Percentiles rank a stretch among this genome's conserved stretches.
These are phyloP conservation scores for Rusavskia elegans DNA, from an alignment of 495 filamentous ascomycete species.

Conservation along the genomic window DNA sequence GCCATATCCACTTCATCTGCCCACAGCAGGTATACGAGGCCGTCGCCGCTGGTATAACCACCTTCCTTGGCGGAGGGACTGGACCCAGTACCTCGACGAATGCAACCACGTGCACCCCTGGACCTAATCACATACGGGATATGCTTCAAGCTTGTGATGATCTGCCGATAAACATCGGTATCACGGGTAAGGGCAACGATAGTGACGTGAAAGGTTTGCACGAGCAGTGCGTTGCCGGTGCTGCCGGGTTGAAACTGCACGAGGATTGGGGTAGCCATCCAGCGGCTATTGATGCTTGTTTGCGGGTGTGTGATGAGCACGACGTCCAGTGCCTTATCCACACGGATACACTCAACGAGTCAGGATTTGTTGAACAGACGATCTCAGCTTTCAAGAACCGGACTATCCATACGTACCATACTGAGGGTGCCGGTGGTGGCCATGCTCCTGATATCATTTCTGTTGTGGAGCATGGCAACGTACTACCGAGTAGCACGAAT, in stretches of 20 bases:
- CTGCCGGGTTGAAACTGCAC: slow-evolving; percentile 84
- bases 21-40: slow-evolving; percentile 86
- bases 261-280: slow-evolving; percentile 97
- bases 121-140: slow-evolving; percentile 65
- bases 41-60: slow-evolving; percentile 76
- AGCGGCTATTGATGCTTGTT: slow-evolving; percentile 80
- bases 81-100: slow-evolving; percentile 93
- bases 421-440: slow-evolving; percentile 89
- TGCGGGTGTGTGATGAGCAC: slow-evolving; percentile 73
- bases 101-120: slow-evolving; percentile 91
- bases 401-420: slow-evolving; percentile 96
- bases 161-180: slow-evolving; percentile 82
- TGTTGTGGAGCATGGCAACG: slow-evolving; percentile 84
- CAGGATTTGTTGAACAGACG: slow-evolving; percentile 90
- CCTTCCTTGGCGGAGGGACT: slow-evolving; percentile 82
- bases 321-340: slow-evolving; percentile 95
- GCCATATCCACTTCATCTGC: slow-evolving; percentile 94
- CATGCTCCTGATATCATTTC: slow-evolving; percentile 96
- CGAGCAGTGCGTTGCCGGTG: slow-evolving; percentile 74
- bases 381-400: slow-evolving; percentile 75
- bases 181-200: slow-evolving; percentile 96
- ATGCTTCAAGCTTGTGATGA: slow-evolving; percentile 86
- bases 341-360: slow-evolving; percentile 95
- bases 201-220: slow-evolving; percentile 50
- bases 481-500: slow-evolving; percentile 84